A percentile compares a stretch with the other conserved stretches of the same genome.
Evolutionary conservation across 768 basidiomycete species (phyloP).

Genomic region (Mycena filopes): DNA sequence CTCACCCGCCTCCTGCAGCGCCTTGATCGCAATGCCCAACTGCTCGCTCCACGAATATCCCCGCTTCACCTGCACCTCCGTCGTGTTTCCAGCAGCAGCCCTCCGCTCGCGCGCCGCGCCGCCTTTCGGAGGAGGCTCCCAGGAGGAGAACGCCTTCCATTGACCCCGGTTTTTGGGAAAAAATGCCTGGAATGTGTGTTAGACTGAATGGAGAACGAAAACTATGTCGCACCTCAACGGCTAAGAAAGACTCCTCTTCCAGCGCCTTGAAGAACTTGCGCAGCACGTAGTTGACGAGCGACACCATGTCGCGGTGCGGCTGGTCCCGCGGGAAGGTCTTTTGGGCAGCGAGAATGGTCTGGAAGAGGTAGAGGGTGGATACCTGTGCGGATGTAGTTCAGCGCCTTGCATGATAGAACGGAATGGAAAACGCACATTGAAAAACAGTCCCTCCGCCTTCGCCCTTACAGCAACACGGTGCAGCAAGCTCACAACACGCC

Average conservation of each 20-base stretch:
- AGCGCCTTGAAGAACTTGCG: conserved; percentile 95
- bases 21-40: conserved; percentile 72
- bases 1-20: conserved; percentile 64
- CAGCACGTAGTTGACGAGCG: conserved; percentile 86
- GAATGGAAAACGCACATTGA: conserved; percentile 72
- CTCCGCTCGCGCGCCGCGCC: conserved; percentile 35
- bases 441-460: conserved; percentile 95
- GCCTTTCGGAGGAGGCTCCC: conserved; percentile 67
- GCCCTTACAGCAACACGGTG: conserved; percentile 92
- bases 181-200: conserved; percentile 67
- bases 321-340: conserved; percentile 81
- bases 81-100: conserved; percentile 35
- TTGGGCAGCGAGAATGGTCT: conserved; percentile 84
- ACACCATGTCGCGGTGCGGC: conserved; percentile 84
- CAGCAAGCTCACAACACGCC: conserved; percentile 87
- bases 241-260: conserved; percentile 84
- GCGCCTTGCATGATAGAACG: conserved; percentile 2
- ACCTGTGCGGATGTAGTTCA: conserved; percentile 63
- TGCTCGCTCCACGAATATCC: conserved; percentile 77
- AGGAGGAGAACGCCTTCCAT: conserved; percentile 88
- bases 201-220: no score
- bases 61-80: conserved; percentile 71
- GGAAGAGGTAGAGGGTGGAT: conserved; percentile 90
- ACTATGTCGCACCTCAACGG: conserved; percentile 87
- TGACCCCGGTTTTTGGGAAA: conserved; percentile 69